These are phyloP conservation scores for Cystobasidiaceae sp. DNA, from an alignment of 1,284 basidiomycete species.

Conservation along the genomic window DNA sequence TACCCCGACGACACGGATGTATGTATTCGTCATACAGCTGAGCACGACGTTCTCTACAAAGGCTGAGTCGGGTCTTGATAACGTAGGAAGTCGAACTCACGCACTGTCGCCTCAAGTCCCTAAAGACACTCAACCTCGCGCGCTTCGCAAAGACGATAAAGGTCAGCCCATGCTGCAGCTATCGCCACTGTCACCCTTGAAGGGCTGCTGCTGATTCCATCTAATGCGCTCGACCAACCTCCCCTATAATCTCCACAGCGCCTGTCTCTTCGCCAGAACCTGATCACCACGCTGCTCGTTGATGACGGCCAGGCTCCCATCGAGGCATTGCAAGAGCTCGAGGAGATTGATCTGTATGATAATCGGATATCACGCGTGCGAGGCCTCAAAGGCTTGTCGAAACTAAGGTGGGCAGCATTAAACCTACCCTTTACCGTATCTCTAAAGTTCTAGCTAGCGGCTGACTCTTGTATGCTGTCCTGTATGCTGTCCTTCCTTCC, in stretches of 20 bases:
- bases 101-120: constrained; percentile 63
- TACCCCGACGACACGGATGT: constrained; percentile 64
- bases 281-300: constrained; percentile 64
- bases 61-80: no score
- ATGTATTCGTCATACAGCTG: no score
- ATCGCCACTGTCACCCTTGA: background rate
- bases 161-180: constrained; percentile 31
- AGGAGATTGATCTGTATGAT: constrained; percentile 92
- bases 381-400: constrained; percentile 59
- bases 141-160: constrained; percentile 38
- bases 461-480: background rate
- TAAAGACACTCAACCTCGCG: constrained; percentile 36
- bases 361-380: constrained; percentile 78
- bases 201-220: constrained; percentile 46
- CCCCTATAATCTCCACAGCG: constrained; percentile 68
- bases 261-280: constrained; percentile 85
- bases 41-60: no score
- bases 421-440: background rate
- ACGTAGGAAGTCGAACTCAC: constrained; percentile 80
- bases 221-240: constrained; percentile 66
- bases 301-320: constrained; percentile 54
- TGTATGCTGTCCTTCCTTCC: background rate
- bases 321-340: constrained; percentile 61
- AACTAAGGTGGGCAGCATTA: constrained; percentile 56
- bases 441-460: background rate